Evolutionary conservation across 2,329 filamentous ascomycete species (phyloP), one percentile per base, ranked within the genome.

Genomic region (Cercospora sp.): DNA sequence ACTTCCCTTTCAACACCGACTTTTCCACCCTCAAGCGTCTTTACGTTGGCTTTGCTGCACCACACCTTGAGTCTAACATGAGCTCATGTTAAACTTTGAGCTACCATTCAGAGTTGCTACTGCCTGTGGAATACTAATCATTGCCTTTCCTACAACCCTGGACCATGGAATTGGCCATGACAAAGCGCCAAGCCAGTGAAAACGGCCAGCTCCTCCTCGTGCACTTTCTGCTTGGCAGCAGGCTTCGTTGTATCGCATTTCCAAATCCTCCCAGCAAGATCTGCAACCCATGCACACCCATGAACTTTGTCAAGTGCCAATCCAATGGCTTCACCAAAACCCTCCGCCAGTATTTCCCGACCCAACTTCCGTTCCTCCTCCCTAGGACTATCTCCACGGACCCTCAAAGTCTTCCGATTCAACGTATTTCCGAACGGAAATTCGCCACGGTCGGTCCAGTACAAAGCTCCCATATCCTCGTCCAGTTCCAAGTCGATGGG

Each of bases 381-480:
- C n/a, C 48, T 16, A 9, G 68, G 67, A 18, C 48, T 20, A 10
- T 59, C 33, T 9, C 70, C 72, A n/a, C 13, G 5, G 3, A 55
- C 48, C 13, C 65, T 55, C 31, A 75, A 31, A 6, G 60, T 62
- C 64, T 72, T 72, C 5, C 79, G 75, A 73, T 88, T 86, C 66
- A 89, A 69, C 10, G 82, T 82, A 73, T 87, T 88, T 0, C 87
- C 87, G 8, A 76, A 73, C 0, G 87, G 87, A 1, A 84, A 75
- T 69, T 89, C 87, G 3, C 87, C 88, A 0, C 87, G 80, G 70
- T 89, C 87, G 0, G 87, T 88, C 87, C 87, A 89, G 75, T 86
- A 89, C 28, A 89, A 77, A 1, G 75, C 78, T 30, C 80, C 74
- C 2, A 74, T 73, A 0, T 79, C 76, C 12, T 81, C 80, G 16